Base-by-base conservation (phyloP, 306 rosid genomes). In the Prunus mume region DNA sequence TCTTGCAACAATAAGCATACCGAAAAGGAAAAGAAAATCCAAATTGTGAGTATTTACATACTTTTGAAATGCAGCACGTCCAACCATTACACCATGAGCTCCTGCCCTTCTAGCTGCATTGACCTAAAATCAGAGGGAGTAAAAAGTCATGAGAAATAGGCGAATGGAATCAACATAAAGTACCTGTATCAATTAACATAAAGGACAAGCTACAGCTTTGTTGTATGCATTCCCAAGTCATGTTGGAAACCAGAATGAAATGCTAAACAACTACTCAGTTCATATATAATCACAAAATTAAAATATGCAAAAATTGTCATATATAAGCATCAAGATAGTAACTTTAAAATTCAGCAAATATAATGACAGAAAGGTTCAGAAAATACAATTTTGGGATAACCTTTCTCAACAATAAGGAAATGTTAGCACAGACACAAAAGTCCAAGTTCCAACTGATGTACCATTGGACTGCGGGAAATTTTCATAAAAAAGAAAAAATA, bases 81-180 rank as follows among this genome's bases (percentile, higher is more conserved):
- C 98, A 85, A 95, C 73, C 98, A 95, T 95, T 65, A 92, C 98
- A 84, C 98, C 98, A 89, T 92, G 98, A 30, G 97, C 97, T 74
- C 98, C 97, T 14, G 81, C 85, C 56, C 79, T 88, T 76, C 84
- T 89, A 85, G 99, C 99, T 75, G 87, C 90, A 72, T 89, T 90
- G 79, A 74, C 90, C 98, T 95, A 75, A 75, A 84, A 85, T 83
- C 67, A 43, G 17, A 28, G 9, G 14, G 51, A 60, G 38, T 2
- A 65, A 78, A 47, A 82, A 13, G 46, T 60, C 50, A 47, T 65
- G 64, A 66, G 49, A 79, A 43, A 64, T n/a, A 47, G 63, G 61
- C 76, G 49, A 32, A 15, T 57, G 38, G 67, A 57, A 47, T 24
- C 58, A 49, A 60, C 22, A 60, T 18, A 25, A 25, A 3, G 27